Conservation (phyloP, 116 monocot species). For the Papilionanthe hybrid region DNA sequence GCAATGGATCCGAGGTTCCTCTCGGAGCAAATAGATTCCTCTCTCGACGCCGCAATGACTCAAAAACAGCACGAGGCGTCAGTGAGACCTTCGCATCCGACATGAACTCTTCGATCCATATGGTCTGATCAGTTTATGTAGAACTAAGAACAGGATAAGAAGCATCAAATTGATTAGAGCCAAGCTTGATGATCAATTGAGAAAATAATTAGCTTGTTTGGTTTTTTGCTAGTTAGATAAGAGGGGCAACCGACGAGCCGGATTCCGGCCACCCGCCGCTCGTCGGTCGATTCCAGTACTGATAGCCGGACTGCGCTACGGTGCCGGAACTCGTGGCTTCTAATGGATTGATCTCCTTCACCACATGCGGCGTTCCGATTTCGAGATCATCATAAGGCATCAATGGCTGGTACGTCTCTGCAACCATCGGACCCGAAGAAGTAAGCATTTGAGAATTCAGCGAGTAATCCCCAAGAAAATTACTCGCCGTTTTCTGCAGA, state of each 20-base stretch:
- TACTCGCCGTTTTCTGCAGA: neutral
- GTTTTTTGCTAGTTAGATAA: neutral
- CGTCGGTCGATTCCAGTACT: neutral
- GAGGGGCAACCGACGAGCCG: neutral
- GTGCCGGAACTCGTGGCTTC: neutral
- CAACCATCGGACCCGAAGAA: neutral
- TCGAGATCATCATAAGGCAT: neutral
- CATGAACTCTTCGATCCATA: slow-evolving; percentile 70
- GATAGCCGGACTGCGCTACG: neutral
- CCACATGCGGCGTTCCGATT: neutral
- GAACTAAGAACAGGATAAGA: neutral
- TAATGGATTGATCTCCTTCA: neutral
- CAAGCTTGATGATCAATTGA: neutral
- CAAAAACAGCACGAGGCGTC: slow-evolving; percentile 20
- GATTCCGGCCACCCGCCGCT: neutral
- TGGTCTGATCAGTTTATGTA: neutral
- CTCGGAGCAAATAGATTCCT: slow-evolving; percentile 47
- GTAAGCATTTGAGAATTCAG: neutral
- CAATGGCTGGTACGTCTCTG: neutral
- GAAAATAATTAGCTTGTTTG: neutral
- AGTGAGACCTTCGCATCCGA: slow-evolving; percentile 46
- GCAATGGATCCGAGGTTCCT: slow-evolving; percentile 76
- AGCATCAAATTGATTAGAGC: neutral
- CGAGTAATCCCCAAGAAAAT: slow-evolving; percentile 1
- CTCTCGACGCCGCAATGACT: slow-evolving; percentile 10